A percentile compares a stretch with the other conserved stretches of the same genome.
phyloP scores from a whole-genome alignment of 75 land plant species.

The Adiantum capillusveneris region DNA sequence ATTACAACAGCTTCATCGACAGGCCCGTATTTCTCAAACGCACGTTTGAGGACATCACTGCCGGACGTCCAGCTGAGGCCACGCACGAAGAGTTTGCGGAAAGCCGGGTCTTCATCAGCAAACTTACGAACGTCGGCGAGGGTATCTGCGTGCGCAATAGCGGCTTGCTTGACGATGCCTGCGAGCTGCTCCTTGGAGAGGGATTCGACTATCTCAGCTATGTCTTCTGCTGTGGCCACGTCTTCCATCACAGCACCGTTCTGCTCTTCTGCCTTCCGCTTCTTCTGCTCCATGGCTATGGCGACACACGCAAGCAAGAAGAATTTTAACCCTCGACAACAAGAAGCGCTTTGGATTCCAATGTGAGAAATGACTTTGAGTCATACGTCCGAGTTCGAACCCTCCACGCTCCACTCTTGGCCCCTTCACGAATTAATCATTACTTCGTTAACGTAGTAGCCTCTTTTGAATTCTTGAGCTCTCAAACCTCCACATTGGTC shows the following conservation, averaged over 20 bases:
- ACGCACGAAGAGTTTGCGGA: conserved; percentile 65
- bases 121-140: conserved; percentile 38
- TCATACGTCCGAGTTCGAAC: too few species aligned
- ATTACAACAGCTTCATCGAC: conserved; percentile 7
- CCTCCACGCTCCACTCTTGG: too few species aligned
- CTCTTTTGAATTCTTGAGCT: too few species aligned
- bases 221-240: conserved; percentile 8
- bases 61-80: conserved; percentile 65
- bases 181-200: conserved; percentile 45
- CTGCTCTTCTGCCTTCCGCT: conserved; percentile 60
- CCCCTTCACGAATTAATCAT: too few species aligned
- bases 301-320: too few species aligned
- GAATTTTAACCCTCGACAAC: too few species aligned
- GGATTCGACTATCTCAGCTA: conserved; percentile 44
- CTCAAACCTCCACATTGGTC: too few species aligned
- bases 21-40: conserved; percentile 8
- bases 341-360: too few species aligned
- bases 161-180: conserved; percentile 36
- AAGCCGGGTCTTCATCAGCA: conserved; percentile 44
- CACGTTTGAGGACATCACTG: conserved; percentile 20
- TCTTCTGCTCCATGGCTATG: conserved; percentile 19
- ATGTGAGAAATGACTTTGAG: too few species aligned
- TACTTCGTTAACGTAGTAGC: too few species aligned
- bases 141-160: conserved; percentile 18
- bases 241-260: conserved; percentile 10